Evolutionary conservation across 179 eudicot genomes (phyloP).

Genomic region (Nepenthes alata): DNA sequence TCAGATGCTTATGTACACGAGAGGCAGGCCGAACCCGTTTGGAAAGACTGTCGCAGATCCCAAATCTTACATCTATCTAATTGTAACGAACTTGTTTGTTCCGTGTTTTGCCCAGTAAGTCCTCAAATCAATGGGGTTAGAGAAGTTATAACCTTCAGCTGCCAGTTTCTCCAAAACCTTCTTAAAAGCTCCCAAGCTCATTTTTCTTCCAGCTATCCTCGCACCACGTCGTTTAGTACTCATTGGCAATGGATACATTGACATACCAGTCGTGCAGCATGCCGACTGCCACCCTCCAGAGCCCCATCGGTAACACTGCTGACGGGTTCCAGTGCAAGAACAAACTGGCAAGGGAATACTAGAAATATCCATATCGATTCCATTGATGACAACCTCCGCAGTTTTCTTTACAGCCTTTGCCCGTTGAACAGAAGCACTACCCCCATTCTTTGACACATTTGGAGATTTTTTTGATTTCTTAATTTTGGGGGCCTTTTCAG

Average conservation of each 20-base stretch:
- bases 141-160: constrained; percentile 49
- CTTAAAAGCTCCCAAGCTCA: constrained; percentile 76
- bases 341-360: constrained; percentile 69
- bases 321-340: constrained; percentile 58
- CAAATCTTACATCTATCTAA: constrained; percentile 36
- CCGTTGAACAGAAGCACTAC: constrained; percentile 36
- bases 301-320: constrained; percentile 76
- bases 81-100: constrained; percentile 76
- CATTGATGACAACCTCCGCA: constrained; percentile 50
- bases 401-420: constrained; percentile 48
- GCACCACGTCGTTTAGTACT: constrained; percentile 71
- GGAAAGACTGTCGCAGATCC: constrained; percentile 14
- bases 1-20: constrained; percentile 48
- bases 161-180: constrained; percentile 67
- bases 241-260: constrained; percentile 73
- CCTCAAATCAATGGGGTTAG: constrained; percentile 61
- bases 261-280: constrained; percentile 61
- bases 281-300: constrained; percentile 83
- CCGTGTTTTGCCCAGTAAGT: constrained; percentile 77
- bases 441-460: constrained; percentile 40
- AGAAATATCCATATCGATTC: constrained; percentile 60
- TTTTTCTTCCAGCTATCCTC: constrained; percentile 68
- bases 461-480: constrained; percentile 55
- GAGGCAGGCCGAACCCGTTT: constrained; percentile 29
- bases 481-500: constrained; percentile 40